Percentiles rank a stretch among this genome's conserved stretches.
phyloP scores from a whole-genome alignment of 345 rosid genomes.

The Kernera saxatilis region DNA sequence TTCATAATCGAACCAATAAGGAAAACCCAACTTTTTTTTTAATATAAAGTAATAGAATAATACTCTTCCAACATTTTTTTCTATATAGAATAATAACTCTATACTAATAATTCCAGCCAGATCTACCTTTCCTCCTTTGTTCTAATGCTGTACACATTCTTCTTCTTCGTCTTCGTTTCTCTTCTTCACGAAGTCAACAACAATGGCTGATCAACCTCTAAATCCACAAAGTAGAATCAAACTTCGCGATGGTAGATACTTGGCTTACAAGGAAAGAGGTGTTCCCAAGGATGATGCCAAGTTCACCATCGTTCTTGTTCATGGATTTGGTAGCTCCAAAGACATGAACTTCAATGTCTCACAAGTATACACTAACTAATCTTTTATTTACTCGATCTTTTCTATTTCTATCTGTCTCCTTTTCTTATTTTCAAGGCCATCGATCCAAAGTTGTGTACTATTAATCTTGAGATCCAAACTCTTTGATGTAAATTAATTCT shows the following conservation, averaged over 20 bases:
- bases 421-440: not conserved
- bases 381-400: not conserved
- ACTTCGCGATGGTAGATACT: constrained; percentile 68
- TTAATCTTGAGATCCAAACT: not conserved
- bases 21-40: not conserved
- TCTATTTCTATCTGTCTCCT: not conserved
- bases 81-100: not conserved
- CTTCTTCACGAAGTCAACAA: constrained; percentile 14
- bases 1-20: constrained; percentile 10
- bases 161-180: not conserved
- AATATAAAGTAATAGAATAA: not conserved
- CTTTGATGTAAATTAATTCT: not conserved
- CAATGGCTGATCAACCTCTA: constrained; percentile 13
- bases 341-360: constrained; percentile 81
- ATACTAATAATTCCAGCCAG: constrained; percentile 16
- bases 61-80: not conserved
- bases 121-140: constrained; percentile 9
- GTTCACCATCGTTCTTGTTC: constrained; percentile 62
- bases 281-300: constrained; percentile 54
- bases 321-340: constrained; percentile 96
- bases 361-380: constrained; percentile 40
- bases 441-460: not conserved
- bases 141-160: constrained; percentile 13
- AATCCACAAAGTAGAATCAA: constrained; percentile 38
- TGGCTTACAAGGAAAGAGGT: constrained; percentile 79